phyloP scores from a whole-genome alignment of 352 stramenopile genomes.

The Phytophthora hybrid region DNA sequence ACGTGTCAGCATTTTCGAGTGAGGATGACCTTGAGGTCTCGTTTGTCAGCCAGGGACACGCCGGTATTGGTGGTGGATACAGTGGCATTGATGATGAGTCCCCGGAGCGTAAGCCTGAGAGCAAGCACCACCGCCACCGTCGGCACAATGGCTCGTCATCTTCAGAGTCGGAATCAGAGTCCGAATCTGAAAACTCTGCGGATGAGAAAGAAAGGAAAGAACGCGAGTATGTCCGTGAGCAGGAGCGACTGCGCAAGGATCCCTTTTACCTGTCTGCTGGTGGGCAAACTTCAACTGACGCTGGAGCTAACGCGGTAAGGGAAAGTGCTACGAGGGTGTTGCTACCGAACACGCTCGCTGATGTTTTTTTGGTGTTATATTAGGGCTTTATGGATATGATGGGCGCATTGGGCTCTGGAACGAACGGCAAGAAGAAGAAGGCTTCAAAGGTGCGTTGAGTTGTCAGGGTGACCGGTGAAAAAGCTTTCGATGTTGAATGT shows the following conservation, averaged over 20 bases:
- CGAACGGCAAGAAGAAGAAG: conserved; percentile 80
- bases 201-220: conserved; percentile 55
- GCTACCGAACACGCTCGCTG: conserved; percentile 4
- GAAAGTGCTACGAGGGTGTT: not conserved
- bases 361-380: conserved; percentile 7
- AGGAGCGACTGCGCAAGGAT: conserved; percentile 78
- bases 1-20: conserved; percentile 64
- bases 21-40: conserved; percentile 87
- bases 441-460: conserved; percentile 53
- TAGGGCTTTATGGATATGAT: conserved; percentile 86
- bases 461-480: not conserved
- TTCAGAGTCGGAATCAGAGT: conserved; percentile 43
- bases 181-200: conserved; percentile 46
- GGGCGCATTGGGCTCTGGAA: conserved; percentile 65
- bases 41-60: conserved; percentile 66
- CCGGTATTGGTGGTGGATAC: conserved; percentile 43
- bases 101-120: conserved; percentile 55
- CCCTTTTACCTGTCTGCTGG: conserved; percentile 80
- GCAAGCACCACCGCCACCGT: conserved; percentile 41
- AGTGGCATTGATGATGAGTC: conserved; percentile 52
- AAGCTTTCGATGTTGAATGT: not conserved
- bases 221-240: conserved; percentile 56
- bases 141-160: conserved; percentile 36
- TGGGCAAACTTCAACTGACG: conserved; percentile 37
- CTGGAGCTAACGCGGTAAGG: conserved; percentile 44